Evolutionary conservation across 2,329 filamentous ascomycete genomes (phyloP), one percentile per base, ranked within the genome.

Genomic region (Cryphonectria parasitica): DNA sequence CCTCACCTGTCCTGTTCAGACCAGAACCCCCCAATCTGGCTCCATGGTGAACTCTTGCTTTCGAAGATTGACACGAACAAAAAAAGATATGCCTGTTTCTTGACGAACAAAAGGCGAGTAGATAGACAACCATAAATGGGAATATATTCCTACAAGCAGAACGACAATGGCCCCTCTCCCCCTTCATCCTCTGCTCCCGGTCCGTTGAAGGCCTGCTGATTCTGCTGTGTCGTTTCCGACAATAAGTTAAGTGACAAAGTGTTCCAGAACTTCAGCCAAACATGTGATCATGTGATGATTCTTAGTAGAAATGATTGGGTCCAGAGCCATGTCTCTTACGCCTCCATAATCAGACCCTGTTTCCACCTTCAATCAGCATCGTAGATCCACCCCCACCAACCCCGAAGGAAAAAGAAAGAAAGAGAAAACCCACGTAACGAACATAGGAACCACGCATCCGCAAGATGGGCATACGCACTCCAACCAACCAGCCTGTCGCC

Each of bases 91-190:
- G n/a, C n/a, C 54, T 10, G 54, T 4, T 31, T 56, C 49, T 54
- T 54, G n/a, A 39, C 0, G 31, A 6, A 2, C 25, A 61, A 34
- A 17, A 58, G 45, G 7, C 8, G n/a, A 22, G n/a, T 19, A 34
- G 34, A 34, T 13, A 28, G 39, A 61, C 43, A 64, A 66, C 62
- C 69, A 68, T 65, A 72, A 69, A 67, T 62, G 56, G 66, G 52
- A 70, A 73, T 75, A 76, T 76, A 75, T 76, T 77, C 74, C 75
- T 76, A 76, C 74, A 76, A 73, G 70, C 52, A 52, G 56, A 58
- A 56, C 69, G 54, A 43, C 71, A 22, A 39, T 41, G 66, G 1
- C 22, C n/a, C 45, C 19, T n/a, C 43, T 13, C 15, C 28, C 10
- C n/a, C 11, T 10, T 25, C 36, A 43, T 4, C 34, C 34, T 36